phyloP scores from a whole-genome alignment of 306 rosid species.

The Cucurbita argyrosperma region DNA sequence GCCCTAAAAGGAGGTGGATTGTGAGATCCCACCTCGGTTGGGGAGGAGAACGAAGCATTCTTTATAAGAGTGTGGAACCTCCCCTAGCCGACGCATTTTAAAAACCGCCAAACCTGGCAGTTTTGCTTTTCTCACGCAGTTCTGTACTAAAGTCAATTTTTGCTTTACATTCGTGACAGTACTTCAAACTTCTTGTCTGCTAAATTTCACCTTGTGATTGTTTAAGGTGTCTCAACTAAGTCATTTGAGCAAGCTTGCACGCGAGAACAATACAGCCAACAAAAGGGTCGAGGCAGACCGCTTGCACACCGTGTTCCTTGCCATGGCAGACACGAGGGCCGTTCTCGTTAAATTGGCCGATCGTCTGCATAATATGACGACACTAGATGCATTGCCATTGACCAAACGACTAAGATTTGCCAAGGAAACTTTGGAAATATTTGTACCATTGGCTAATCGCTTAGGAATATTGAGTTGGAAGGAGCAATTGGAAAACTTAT shows the following conservation, averaged over 20 bases:
- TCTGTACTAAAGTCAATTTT: neutral
- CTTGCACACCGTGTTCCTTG: conserved; percentile 90
- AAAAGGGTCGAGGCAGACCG: conserved; percentile 85
- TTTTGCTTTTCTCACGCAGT: neutral
- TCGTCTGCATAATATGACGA: conserved; percentile 90
- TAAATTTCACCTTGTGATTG: neutral
- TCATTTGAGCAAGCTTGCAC: conserved; percentile 88
- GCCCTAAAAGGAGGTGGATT: too few species aligned
- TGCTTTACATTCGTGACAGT: neutral
- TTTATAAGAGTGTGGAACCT: too few species aligned
- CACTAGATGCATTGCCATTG: conserved; percentile 66
- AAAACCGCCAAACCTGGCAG: too few species aligned
- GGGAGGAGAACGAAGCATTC: too few species aligned
- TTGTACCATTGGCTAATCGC: conserved; percentile 81
- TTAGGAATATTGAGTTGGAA: conserved; percentile 93
- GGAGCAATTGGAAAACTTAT: conserved; percentile 67
- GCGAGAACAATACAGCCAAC: conserved; percentile 76
- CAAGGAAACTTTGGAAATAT: conserved; percentile 91
- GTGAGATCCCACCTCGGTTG: too few species aligned
- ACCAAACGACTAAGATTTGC: conserved; percentile 81
- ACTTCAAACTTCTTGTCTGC: neutral
- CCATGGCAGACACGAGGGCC: conserved; percentile 93
- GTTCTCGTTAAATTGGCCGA: conserved; percentile 89
- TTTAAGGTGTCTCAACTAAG: conserved; percentile 83
- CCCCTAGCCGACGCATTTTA: too few species aligned